Base-by-base conservation (phyloP, 1,139 yeast species). In the Lodderomyces parapsilosis region DNA sequence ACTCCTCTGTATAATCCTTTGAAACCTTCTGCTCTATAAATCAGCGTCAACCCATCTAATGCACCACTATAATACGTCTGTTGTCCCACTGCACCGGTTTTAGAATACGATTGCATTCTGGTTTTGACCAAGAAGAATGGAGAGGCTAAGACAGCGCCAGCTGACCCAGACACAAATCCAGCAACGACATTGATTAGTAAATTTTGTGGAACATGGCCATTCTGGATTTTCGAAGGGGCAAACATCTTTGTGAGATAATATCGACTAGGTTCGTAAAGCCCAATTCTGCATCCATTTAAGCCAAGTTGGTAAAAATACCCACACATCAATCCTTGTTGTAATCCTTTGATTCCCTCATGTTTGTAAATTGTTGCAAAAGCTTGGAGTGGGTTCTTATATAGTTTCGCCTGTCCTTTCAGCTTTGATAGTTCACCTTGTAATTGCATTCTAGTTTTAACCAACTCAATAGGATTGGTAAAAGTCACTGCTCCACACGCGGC, bases 401-500 rank as follows among this genome's bases (percentile, higher is more conserved):
- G 52, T 51, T 71, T 78, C 13, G 80, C 75, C 1, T 72, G 78
- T 35, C 71, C 64, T 2, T 80, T 75, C 28, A 65, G 62, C 25
- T 82, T 74, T 3, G 82, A 70, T 42, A 93, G 72, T 64, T 93
- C 98, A 44, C 99, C 99, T 65, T 93, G 97, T 35, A 93, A 72
- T 64, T 93, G 99, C 96, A 93, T 87, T 65, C 98, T 75, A 2
- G 95, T 93, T 67, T 93, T 93, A 57, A 91, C 89, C 51, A 93
- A 74, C 60, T 93, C 99, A 47, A 93, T 86, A 7, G 99, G 99
- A 59, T 93, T 93, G 9, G 98, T 91, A 62, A 91, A 86, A 0
- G 97, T 93, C 31, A 93, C 99, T 0, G 99, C 98, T 42, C 96
- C 95, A 68, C 98, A 91, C 2, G 98, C 97, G 1, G 99, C 99